Conservation (phyloP, 345 rosid genomes). For the Orychophragmus violaceus region DNA sequence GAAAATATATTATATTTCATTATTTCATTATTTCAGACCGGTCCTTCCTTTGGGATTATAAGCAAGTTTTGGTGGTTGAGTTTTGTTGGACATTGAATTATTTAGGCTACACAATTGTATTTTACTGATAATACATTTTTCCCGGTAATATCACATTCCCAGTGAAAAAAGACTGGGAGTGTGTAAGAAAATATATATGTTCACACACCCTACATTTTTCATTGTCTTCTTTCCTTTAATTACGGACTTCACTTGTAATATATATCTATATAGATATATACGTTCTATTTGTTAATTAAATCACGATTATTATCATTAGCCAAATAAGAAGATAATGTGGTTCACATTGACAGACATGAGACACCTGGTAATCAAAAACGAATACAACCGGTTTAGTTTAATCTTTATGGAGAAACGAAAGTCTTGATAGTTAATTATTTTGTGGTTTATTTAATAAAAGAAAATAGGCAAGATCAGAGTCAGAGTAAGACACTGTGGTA, state of each 20-base stretch:
- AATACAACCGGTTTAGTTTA: constrained; percentile 24
- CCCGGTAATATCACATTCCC: not conserved
- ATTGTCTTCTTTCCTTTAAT: constrained; percentile 5
- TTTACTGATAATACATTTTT: not conserved
- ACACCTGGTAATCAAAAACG: constrained; percentile 26
- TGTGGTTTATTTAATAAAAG: constrained; percentile 6
- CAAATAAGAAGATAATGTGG: constrained; percentile 20
- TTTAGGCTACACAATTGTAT: not conserved
- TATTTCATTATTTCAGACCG: not conserved
- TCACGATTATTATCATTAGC: constrained; percentile 1
- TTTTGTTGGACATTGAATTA: constrained; percentile 7
- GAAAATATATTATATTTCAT: no score
- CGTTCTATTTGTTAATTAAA: not conserved
- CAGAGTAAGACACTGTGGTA: constrained; percentile 34
- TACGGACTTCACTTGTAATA: not conserved
- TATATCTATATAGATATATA: no score
- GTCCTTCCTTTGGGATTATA: not conserved
- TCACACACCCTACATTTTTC: constrained; percentile 17
- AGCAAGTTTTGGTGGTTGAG: constrained; percentile 11
- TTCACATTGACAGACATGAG: constrained; percentile 30
- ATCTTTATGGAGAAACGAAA: not conserved
- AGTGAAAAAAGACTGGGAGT: not conserved
- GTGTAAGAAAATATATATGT: constrained; percentile 4
- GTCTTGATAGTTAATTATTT: constrained; percentile 11
- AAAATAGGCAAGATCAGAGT: constrained; percentile 12